Evolutionary conservation across 2,329 filamentous ascomycete species (phyloP).

Genomic region (Myrmaecium sp.): DNA sequence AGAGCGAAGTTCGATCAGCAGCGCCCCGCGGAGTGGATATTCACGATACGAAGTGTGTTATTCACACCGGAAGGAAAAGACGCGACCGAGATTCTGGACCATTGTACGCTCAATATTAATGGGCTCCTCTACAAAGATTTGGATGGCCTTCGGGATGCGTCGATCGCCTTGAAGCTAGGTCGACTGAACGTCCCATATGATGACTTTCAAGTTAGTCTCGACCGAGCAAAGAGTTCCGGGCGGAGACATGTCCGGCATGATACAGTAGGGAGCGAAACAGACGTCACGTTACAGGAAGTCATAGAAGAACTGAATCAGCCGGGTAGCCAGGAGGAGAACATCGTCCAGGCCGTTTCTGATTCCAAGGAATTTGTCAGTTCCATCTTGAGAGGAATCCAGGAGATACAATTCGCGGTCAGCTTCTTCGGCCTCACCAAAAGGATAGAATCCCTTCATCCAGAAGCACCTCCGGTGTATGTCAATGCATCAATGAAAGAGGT

Average conservation of each 20-base stretch:
- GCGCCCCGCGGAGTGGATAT: conserved; percentile 83
- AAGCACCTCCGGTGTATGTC: conserved; percentile 60
- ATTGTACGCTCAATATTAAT: conserved; percentile 76
- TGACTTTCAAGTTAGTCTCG: conserved; percentile 51
- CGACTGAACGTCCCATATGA: conserved; percentile 82
- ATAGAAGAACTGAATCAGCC: conserved; percentile 56
- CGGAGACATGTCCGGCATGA: conserved; percentile 7
- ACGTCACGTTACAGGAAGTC: conserved; percentile 54
- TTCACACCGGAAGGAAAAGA: conserved; percentile 77
- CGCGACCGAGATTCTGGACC: conserved; percentile 74
- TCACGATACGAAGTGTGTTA: conserved; percentile 68
- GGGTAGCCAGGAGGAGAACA: conserved; percentile 46
- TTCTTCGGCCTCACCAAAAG: conserved; percentile 76
- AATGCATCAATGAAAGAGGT: conserved; percentile 94
- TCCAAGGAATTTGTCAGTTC: conserved; percentile 87
- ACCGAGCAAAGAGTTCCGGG: conserved; percentile 34
- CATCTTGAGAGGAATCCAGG: conserved; percentile 79
- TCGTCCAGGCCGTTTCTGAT: conserved; percentile 74
- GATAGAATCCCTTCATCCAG: conserved; percentile 43
- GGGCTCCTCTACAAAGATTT: conserved; percentile 73
- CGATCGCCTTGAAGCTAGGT: conserved; percentile 79
- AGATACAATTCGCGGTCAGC: conserved; percentile 88
- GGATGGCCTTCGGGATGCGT: conserved; percentile 77
- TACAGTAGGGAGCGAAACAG: conserved; percentile 20
- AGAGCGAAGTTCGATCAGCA: conserved; percentile 36